phyloP scores from a whole-genome alignment of 495 filamentous ascomycete species.

The Neurospora sp. region DNA sequence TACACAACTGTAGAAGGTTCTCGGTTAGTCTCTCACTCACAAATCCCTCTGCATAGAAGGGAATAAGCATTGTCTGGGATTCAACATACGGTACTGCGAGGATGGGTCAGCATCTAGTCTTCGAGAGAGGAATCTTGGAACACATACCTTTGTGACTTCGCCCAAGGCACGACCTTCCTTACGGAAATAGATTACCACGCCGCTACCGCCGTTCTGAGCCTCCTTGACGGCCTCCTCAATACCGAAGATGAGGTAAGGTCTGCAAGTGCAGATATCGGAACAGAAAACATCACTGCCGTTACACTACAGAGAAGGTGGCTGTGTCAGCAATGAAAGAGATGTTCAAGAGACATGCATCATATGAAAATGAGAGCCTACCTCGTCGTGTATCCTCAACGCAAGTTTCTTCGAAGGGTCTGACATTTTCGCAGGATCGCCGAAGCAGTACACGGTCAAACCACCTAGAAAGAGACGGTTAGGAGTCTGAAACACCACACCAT shows the following conservation, averaged over 20 bases:
- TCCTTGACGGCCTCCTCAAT: slow-evolving; percentile 95
- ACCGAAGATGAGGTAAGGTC: slow-evolving; percentile 93
- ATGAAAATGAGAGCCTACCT: slow-evolving; percentile 32
- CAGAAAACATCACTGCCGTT: slow-evolving; percentile 98
- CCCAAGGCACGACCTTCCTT: slow-evolving; percentile 93
- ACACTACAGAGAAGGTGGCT: slow-evolving; percentile 37
- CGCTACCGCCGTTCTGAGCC: slow-evolving; percentile 87
- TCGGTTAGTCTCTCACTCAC: slow-evolving; percentile 17
- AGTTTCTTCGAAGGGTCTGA: slow-evolving; percentile 76
- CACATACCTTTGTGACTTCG: slow-evolving; percentile 83
- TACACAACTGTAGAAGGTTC: slow-evolving; percentile 57
- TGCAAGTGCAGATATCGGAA: slow-evolving; percentile 96
- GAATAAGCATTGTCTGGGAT: not conserved
- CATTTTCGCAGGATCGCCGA: slow-evolving; percentile 89
- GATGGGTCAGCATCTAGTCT: slow-evolving; percentile 15
- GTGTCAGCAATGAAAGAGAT: slow-evolving; percentile 7
- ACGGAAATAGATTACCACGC: slow-evolving; percentile 98
- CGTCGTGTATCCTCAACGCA: slow-evolving; percentile 89
- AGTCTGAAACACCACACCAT: slow-evolving; percentile 9
- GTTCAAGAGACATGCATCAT: not conserved
- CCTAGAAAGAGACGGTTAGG: slow-evolving; percentile 41
- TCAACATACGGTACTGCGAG: slow-evolving; percentile 37
- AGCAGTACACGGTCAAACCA: slow-evolving; percentile 92
- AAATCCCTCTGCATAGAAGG: not conserved
- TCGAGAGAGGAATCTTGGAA: not conserved